Conservation (phyloP, 1,139 yeast genomes). For the Hanseniaspora uvarum region DNA sequence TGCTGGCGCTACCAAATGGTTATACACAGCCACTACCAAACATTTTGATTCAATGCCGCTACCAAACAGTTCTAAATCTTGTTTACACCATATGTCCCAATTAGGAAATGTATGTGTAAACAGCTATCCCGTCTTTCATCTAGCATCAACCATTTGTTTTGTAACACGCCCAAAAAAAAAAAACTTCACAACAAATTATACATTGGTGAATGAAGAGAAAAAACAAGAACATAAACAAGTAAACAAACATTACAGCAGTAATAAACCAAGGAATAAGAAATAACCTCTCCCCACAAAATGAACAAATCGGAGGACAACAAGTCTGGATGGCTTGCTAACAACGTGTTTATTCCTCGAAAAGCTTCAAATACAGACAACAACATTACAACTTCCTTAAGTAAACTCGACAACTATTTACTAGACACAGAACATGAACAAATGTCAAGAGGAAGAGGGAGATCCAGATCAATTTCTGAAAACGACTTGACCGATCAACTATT, state of each 20-base stretch:
- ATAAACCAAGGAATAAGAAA: neutral
- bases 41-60: no score
- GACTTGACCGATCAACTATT: conserved; percentile 1
- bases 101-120: neutral
- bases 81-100: neutral
- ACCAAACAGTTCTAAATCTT: neutral
- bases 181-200: neutral
- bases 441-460: conserved; percentile 17
- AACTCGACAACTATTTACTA: conserved; percentile 9
- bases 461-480: conserved; percentile 16
- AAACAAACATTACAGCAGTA: neutral
- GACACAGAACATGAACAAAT: conserved; percentile 1
- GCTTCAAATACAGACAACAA: neutral
- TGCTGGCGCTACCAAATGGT: no score
- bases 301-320: neutral
- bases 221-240: neutral
- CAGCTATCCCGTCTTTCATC: neutral
- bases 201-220: neutral
- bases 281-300: neutral
- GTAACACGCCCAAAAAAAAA: no score
- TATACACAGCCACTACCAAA: no score
- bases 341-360: conserved; percentile 11
- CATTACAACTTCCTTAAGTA: conserved; percentile 15
- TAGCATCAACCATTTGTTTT: no score
- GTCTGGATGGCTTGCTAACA: conserved; percentile 4